These are phyloP conservation scores for Globisporangium nagaii DNA, from an alignment of 352 stramenopile species.

Conservation along the genomic window DNA sequence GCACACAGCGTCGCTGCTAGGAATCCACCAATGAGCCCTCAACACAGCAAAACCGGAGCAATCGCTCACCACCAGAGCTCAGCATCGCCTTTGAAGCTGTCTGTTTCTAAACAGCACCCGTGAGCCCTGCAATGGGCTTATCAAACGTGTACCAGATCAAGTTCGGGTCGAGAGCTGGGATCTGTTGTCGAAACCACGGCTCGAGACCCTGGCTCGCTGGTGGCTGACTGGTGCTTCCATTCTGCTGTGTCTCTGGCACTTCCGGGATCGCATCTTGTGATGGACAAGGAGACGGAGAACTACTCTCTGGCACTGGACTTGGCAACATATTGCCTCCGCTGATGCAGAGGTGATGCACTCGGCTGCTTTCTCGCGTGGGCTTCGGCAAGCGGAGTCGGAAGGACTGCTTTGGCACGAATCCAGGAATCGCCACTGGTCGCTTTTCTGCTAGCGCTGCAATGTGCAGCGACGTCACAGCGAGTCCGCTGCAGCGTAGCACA, in stretches of 20 bases:
- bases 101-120: constrained; percentile 11
- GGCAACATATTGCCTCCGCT: neutral
- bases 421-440: constrained; percentile 21
- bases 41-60: neutral
- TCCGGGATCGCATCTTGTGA: neutral
- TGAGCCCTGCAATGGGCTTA: constrained; percentile 36
- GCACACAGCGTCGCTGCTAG: too few species aligned
- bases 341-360: constrained; percentile 4
- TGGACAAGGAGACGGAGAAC: neutral
- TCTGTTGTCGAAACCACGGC: constrained; percentile 5
- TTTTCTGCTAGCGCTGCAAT: constrained; percentile 41
- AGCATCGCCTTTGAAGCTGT: neutral
- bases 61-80: neutral
- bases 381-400: constrained; percentile 54
- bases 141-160: constrained; percentile 45
- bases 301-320: too few species aligned
- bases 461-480: constrained; percentile 45
- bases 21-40: neutral
- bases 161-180: neutral
- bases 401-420: constrained; percentile 57
- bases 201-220: constrained; percentile 1
- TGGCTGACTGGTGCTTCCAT: neutral
- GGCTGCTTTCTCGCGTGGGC: constrained; percentile 7
- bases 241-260: neutral
- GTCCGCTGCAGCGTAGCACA: constrained; percentile 16